Conservation (phyloP, 73 alveolate genomes). For the Paramecium sexaurelia region DNA sequence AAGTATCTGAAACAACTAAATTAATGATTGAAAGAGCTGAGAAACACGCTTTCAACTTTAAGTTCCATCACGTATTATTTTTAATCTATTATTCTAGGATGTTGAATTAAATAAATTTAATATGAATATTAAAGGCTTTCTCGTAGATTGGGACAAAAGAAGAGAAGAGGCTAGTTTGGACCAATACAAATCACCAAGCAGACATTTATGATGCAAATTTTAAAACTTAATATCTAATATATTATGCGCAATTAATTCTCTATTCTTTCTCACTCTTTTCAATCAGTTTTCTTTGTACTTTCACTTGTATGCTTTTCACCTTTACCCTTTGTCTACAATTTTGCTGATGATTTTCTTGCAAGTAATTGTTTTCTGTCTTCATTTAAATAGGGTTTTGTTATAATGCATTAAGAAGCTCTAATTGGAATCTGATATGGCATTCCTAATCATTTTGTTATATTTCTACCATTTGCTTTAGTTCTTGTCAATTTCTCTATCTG, state of each 20-base stretch:
- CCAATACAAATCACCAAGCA: neutral
- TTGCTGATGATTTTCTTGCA: slow-evolving; percentile 51
- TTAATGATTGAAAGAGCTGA: slow-evolving; percentile 20
- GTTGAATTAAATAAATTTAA: slow-evolving; percentile 7
- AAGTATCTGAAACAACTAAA: slow-evolving; percentile 6
- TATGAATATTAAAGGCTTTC: slow-evolving; percentile 1
- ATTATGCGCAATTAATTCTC: no score
- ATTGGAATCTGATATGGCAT: slow-evolving; percentile 61
- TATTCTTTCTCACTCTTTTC: neutral
- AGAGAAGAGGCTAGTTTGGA: neutral
- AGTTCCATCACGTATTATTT: neutral
- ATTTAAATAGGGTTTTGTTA: slow-evolving; percentile 44
- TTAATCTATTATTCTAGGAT: neutral
- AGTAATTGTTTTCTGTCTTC: slow-evolving; percentile 47
- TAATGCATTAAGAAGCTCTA: slow-evolving; percentile 44
- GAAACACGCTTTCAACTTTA: neutral
- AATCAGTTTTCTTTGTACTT: neutral
- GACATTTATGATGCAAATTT: neutral
- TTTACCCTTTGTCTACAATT: neutral
- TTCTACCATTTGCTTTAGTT: slow-evolving; percentile 82
- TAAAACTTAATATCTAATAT: neutral
- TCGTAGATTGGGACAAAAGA: neutral
- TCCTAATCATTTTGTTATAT: slow-evolving; percentile 44
- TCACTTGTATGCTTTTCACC: slow-evolving; percentile 65
- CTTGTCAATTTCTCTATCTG: slow-evolving; percentile 88